Base-by-base conservation (phyloP, 768 basidiomycete species). In the Rhizopogon vinicolor region DNA sequence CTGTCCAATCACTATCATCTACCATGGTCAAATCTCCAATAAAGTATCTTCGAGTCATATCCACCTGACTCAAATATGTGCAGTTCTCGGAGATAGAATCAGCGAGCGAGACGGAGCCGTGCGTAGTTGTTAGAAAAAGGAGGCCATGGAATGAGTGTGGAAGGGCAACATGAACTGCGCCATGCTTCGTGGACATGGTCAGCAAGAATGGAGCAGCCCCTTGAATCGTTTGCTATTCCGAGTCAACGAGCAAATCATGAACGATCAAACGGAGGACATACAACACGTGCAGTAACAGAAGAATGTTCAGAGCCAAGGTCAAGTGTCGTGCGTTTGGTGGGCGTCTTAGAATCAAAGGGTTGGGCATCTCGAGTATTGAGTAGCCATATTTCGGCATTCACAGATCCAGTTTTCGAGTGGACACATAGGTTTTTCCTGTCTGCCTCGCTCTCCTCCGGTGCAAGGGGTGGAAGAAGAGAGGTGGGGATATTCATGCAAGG, bases 351-450 rank as follows among this genome's bases (percentile, higher is more conserved):
- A 7, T 10, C 48, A 3, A 3, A 35, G 6, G 31, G 35, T 18
- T 19, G 5, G 71, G 51, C 2, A 46, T 46, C 18, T 63, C 57
- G 56, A 7, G 45, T 28, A 18, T 45, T 45, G 43, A 74, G 58
- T 0, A 81, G 51, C 61, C 71, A 77, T 25, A 82, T 58, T 0
- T 79, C 73, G 7, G 68, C 75, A 2, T 72, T 58, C 3, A 82
- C 68, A 4, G 56, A 52, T 2, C 76, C 72, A 56, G 72, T 67
- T 22, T 45, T 65, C 0, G 76, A 69, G 19, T 56, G 58, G 8
- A 79, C 58, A 7, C 51, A 63, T 1, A 81, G 54, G 55, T 79
- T 78, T 29, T 66, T 74, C 39, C 80, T 67, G 1, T 71, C 68
- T 2, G 57, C 64, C 52, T 77, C 77, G 0, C 72, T 69, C 57